A percentile compares a stretch with the other conserved stretches of the same genome.
phyloP scores from a whole-genome alignment of 495 filamentous ascomycete species.

The Lasiosphaeria hispida region DNA sequence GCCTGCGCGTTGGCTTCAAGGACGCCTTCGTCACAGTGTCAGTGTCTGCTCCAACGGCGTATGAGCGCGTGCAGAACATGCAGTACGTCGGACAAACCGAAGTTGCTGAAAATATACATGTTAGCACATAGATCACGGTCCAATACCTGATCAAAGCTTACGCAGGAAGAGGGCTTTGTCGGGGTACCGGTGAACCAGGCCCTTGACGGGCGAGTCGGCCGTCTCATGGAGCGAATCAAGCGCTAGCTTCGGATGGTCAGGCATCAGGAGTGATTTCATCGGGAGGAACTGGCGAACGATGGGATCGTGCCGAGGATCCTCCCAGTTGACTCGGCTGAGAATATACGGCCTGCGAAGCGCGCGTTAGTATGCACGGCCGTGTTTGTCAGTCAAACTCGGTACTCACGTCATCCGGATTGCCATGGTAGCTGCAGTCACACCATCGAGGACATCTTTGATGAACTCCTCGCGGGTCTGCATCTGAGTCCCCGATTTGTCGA shows the following conservation, averaged over 20 bases:
- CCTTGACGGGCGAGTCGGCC: slow-evolving; percentile 45
- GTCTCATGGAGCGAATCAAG: slow-evolving; percentile 51
- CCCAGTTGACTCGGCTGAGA: slow-evolving; percentile 53
- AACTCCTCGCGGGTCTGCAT: slow-evolving; percentile 48
- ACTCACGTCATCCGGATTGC: slow-evolving; percentile 49
- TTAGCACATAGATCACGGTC: background rate
- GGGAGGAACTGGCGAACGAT: slow-evolving; percentile 56
- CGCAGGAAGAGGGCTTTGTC: slow-evolving; percentile 60
- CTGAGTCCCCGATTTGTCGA: slow-evolving; percentile 23
- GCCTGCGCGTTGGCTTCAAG: slow-evolving; percentile 38
- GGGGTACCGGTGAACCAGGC: slow-evolving; percentile 56
- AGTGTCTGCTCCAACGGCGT: slow-evolving; percentile 52
- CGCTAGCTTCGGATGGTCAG: slow-evolving; percentile 45
- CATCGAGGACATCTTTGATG: slow-evolving; percentile 49
- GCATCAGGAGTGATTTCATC: slow-evolving; percentile 44
- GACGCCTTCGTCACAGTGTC: slow-evolving; percentile 47
- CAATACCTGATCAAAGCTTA: slow-evolving; percentile 27
- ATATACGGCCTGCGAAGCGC: slow-evolving; percentile 49
- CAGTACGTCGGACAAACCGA: slow-evolving; percentile 60
- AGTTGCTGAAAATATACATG: slow-evolving; percentile 33
- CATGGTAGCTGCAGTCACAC: slow-evolving; percentile 52
- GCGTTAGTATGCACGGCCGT: slow-evolving; percentile 13
- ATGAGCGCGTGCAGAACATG: slow-evolving; percentile 58
- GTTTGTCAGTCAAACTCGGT: background rate
- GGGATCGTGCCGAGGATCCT: slow-evolving; percentile 52